Percentiles rank a stretch among this genome's conserved stretches.
Evolutionary conservation across 805 yeast species (phyloP).

Genomic region (Candida koratica): DNA sequence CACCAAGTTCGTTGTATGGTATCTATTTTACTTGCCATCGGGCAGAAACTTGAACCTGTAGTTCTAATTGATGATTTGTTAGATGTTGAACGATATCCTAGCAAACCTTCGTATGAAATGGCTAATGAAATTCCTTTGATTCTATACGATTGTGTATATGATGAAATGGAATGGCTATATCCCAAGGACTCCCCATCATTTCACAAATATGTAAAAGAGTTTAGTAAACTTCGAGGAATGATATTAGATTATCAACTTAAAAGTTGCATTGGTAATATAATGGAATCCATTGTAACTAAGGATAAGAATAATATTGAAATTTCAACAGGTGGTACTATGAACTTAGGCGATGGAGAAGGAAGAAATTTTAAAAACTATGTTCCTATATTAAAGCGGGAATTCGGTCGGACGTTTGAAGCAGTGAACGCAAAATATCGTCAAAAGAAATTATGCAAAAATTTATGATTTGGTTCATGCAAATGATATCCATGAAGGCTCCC

Average conservation of each 20-base stretch:
- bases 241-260: conserved; percentile 58
- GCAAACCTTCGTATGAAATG: conserved; percentile 79
- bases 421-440: conserved; percentile 60
- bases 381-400: conserved; percentile 53
- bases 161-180: conserved; percentile 64
- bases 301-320: conserved; percentile 16
- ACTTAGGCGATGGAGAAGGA: conserved; percentile 79
- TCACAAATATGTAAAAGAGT: conserved; percentile 39
- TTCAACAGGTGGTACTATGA: conserved; percentile 34
- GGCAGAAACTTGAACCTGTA: conserved; percentile 69
- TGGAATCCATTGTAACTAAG: conserved; percentile 35
- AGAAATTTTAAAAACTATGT: conserved; percentile 53
- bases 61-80: conserved; percentile 54
- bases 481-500: conserved; percentile 75
- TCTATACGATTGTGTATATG: conserved; percentile 77
- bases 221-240: conserved; percentile 44
- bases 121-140: conserved; percentile 87
- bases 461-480: conserved; percentile 28
- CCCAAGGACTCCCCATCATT: conserved; percentile 25
- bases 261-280: conserved; percentile 46
- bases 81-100: conserved; percentile 52
- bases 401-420: conserved; percentile 61
- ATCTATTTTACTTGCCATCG: conserved; percentile 75
- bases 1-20: conserved; percentile 97
- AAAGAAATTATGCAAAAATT: conserved; percentile 23